Evolutionary conservation across 192 early-diverging fungal species (phyloP).

Genomic region (Backusella australiensis): DNA sequence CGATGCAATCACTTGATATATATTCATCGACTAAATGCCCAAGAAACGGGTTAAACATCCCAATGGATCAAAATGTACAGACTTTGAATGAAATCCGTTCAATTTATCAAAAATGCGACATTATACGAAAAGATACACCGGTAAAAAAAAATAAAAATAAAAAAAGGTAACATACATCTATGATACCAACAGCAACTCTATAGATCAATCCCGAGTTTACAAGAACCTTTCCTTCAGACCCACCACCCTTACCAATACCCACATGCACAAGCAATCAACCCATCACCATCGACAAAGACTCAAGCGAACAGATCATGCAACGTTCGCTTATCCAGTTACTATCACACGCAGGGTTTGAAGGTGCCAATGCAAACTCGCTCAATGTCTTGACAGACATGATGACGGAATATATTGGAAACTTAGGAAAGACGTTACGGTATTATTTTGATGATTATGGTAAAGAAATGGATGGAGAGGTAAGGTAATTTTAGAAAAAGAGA

Average conservation of each 20-base stretch:
- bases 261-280: not conserved
- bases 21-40: slow-evolving; percentile 36
- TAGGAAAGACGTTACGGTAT: slow-evolving; percentile 76
- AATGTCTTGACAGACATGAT: slow-evolving; percentile 76
- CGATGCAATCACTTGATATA: slow-evolving; percentile 38
- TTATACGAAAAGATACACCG: too few relatives aligned
- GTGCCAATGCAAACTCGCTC: slow-evolving; percentile 61
- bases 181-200: not conserved
- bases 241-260: not conserved
- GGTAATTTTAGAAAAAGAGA: not conserved
- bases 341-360: slow-evolving; percentile 89
- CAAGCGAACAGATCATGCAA: slow-evolving; percentile 59
- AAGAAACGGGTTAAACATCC: slow-evolving; percentile 20
- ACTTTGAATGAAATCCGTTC: slow-evolving; percentile 41
- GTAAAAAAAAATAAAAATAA: too few relatives aligned
- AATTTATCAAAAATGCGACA: slow-evolving; percentile 45
- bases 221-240: not conserved
- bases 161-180: too few relatives aligned
- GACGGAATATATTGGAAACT: slow-evolving; percentile 75
- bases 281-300: slow-evolving; percentile 44
- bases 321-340: slow-evolving; percentile 67
- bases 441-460: slow-evolving; percentile 77
- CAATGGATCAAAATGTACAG: slow-evolving; percentile 35
- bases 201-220: not conserved
- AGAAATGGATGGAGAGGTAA: slow-evolving; percentile 74